Conservation (phyloP, 495 filamentous ascomycete genomes). For the Penicillium soppii region DNA sequence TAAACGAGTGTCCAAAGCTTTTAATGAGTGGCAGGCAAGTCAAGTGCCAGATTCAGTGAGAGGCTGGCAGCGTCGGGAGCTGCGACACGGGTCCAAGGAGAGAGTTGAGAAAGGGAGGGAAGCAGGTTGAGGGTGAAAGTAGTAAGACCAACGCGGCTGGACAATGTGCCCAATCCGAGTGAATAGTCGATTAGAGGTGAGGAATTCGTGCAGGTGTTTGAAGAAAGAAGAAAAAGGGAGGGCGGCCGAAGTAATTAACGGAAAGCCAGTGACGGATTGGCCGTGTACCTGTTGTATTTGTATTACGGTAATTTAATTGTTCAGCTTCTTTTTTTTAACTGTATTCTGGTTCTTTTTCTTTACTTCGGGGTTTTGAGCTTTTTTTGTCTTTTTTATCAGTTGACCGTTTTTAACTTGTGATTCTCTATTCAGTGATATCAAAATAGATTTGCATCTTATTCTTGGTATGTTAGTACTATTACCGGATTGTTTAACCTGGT, state of each 20-base stretch:
- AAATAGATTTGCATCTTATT: not conserved
- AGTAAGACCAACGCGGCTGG: slow-evolving; percentile 26
- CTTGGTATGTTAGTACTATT: not conserved
- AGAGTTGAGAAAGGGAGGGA: slow-evolving; percentile 2
- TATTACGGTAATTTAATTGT: slow-evolving; percentile 19
- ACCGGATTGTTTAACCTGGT: not conserved
- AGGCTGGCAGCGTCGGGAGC: slow-evolving; percentile 39
- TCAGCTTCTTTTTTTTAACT: not conserved
- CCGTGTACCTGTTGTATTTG: slow-evolving; percentile 3
- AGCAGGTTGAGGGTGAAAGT: slow-evolving; percentile 2
- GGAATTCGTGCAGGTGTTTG: slow-evolving; percentile 11
- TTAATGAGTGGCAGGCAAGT: slow-evolving; percentile 30
- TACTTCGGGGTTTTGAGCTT: not conserved
- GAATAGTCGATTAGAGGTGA: slow-evolving; percentile 10
- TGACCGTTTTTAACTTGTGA: not conserved
- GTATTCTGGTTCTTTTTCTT: not conserved
- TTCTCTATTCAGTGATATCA: not conserved
- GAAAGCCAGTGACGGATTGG: not conserved
- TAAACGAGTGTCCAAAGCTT: slow-evolving; percentile 5
- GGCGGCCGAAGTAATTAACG: slow-evolving; percentile 12
- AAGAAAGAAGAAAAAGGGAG: slow-evolving; percentile 17
- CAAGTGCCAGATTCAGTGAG: slow-evolving; percentile 31
- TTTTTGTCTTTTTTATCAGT: too few relatives aligned
- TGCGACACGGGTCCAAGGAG: slow-evolving; percentile 30
- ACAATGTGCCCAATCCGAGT: slow-evolving; percentile 26